Percentiles rank a stretch among this genome's conserved stretches.
phyloP scores from a whole-genome alignment of 2,329 filamentous ascomycete species.

The Exophiala xenobiotica region DNA sequence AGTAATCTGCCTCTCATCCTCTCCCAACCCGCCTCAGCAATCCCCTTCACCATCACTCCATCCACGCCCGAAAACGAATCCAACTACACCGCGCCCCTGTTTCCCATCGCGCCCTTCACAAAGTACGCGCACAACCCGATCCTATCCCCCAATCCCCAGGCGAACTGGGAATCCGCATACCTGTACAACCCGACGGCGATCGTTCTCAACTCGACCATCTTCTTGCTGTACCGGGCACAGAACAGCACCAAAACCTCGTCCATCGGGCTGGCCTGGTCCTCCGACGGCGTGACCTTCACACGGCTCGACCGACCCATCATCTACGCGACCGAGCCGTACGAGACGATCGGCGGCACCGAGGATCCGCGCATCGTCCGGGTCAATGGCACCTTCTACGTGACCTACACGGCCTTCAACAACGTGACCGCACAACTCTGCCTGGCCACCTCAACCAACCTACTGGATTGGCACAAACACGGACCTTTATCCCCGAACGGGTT shows the following conservation, averaged over 20 bases:
- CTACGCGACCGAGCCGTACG: conserved; percentile 34
- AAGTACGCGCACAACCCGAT: conserved; percentile 30
- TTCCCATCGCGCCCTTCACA: conserved; percentile 32
- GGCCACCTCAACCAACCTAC: conserved; percentile 36
- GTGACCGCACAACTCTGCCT: conserved; percentile 34
- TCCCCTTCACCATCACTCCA: background rate
- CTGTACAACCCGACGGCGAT: conserved; percentile 18
- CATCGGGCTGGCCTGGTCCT: conserved; percentile 38
- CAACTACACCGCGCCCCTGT: conserved; percentile 30
- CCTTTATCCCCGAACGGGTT: conserved; percentile 8
- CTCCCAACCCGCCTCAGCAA: background rate
- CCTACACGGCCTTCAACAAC: conserved; percentile 36
- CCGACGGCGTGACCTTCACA: conserved; percentile 36
- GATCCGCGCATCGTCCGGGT: conserved; percentile 36
- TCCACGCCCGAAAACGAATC: conserved; percentile 25
- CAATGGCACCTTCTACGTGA: conserved; percentile 38
- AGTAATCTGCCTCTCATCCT: background rate
- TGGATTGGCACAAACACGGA: conserved; percentile 34
- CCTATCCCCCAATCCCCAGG: conserved; percentile 5
- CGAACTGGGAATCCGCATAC: conserved; percentile 7
- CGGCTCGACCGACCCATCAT: conserved; percentile 34
- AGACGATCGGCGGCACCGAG: conserved; percentile 35
- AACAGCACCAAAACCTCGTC: conserved; percentile 33
- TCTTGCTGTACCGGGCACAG: conserved; percentile 37
- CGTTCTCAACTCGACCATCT: conserved; percentile 25